A percentile compares a stretch with the other conserved stretches of the same genome.
Conservation (phyloP, 352 stramenopile species). For the Globisporangium cederbergense region DNA sequence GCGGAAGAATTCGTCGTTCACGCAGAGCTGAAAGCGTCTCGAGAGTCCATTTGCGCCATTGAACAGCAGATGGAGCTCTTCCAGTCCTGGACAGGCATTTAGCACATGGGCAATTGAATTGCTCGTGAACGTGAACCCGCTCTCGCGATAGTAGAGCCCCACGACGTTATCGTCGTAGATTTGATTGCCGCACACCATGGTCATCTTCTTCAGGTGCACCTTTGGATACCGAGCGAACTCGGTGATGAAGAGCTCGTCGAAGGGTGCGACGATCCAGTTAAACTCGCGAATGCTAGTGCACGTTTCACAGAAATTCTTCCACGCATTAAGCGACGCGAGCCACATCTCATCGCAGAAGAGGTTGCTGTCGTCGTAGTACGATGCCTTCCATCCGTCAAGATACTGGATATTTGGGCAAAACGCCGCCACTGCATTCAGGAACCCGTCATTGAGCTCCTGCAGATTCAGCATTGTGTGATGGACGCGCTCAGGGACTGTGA, state of each 20-base stretch:
- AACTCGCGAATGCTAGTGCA: slow-evolving; percentile 11
- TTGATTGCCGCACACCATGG: slow-evolving; percentile 8
- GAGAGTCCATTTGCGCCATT: neutral
- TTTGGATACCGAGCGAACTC: neutral
- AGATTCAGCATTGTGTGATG: neutral
- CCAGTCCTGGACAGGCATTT: slow-evolving; percentile 9
- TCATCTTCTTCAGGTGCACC: slow-evolving; percentile 9
- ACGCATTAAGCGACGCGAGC: slow-evolving; percentile 3
- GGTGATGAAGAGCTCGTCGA: slow-evolving; percentile 1
- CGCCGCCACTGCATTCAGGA: slow-evolving; percentile 12
- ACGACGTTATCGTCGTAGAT: slow-evolving; percentile 12
- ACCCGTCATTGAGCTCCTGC: slow-evolving; percentile 13
- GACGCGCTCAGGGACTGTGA: slow-evolving; percentile 23
- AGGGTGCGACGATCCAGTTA: slow-evolving; percentile 16
- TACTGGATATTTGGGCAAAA: slow-evolving; percentile 23
- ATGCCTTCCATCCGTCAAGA: slow-evolving; percentile 24
- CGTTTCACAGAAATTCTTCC: slow-evolving; percentile 4
- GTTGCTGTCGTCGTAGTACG: slow-evolving; percentile 10
- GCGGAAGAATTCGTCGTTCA: slow-evolving; percentile 4
- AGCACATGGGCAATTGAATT: slow-evolving; percentile 4
- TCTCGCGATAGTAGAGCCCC: slow-evolving; percentile 6
- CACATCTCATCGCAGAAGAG: slow-evolving; percentile 21
- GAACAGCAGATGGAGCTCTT: slow-evolving; percentile 17
- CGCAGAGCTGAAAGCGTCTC: slow-evolving; percentile 1
- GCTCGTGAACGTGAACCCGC: slow-evolving; percentile 3